phyloP scores from a whole-genome alignment of 2,329 filamentous ascomycete genomes.

The Trichoderma citrinoviride region DNA sequence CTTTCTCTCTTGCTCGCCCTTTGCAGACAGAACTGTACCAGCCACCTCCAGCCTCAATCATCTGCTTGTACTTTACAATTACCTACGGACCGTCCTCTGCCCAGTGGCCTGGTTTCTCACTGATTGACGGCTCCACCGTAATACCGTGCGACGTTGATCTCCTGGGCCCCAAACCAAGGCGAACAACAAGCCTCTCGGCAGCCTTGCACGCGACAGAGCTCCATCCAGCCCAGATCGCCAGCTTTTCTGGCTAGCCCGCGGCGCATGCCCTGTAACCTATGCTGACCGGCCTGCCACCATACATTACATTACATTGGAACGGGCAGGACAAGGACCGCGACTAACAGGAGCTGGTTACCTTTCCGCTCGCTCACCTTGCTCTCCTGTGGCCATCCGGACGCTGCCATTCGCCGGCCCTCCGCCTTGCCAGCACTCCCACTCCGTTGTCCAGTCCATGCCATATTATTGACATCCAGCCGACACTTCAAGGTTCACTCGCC shows the following conservation, averaged over 20 bases:
- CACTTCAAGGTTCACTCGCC: neutral
- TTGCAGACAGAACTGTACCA: neutral
- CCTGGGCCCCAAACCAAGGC: neutral
- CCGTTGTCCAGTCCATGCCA: neutral
- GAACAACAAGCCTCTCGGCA: conserved; percentile 10
- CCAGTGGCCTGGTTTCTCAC: neutral
- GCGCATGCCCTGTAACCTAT: conserved; percentile 20
- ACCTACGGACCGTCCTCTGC: neutral
- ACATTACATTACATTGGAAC: conserved; percentile 2
- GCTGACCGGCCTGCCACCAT: conserved; percentile 15
- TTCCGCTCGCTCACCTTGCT: conserved; percentile 12
- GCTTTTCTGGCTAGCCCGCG: neutral
- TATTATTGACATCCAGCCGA: neutral
- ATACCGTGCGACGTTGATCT: conserved; percentile 16
- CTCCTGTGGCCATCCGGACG: neutral
- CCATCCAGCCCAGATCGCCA: conserved; percentile 15
- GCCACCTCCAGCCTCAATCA: neutral
- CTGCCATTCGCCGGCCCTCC: conserved; percentile 18
- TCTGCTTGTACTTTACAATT: neutral
- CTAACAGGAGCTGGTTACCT: conserved; percentile 12
- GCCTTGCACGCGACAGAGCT: conserved; percentile 1
- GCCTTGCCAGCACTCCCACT: neutral
- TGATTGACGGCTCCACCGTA: conserved; percentile 8
- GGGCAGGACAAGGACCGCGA: neutral
- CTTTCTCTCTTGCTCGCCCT: neutral